A percentile compares a stretch with the other conserved stretches of the same genome.
phyloP scores from a whole-genome alignment of 805 yeast genomes.

The Yarrowia deformans region DNA sequence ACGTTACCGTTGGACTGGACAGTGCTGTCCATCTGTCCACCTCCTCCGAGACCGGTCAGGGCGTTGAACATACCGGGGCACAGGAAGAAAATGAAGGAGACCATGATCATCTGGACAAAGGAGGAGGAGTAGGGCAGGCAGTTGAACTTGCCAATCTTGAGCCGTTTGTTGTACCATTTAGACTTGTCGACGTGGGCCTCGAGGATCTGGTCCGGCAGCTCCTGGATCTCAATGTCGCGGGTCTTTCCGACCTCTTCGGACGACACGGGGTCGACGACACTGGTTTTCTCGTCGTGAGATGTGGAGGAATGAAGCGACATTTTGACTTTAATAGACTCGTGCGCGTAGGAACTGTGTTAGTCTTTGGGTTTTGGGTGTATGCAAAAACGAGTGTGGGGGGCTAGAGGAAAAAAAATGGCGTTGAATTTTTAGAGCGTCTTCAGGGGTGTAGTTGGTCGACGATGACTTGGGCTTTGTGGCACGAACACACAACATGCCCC shows the following conservation, averaged over 20 bases:
- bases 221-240: conserved; percentile 16
- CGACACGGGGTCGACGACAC: conserved; percentile 17
- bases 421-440: too few relatives aligned
- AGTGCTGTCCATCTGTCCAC: conserved; percentile 49
- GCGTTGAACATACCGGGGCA: conserved; percentile 65
- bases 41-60: conserved; percentile 59
- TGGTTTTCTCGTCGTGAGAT: conserved; percentile 24
- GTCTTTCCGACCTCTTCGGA: conserved; percentile 24
- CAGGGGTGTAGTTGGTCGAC: too few relatives aligned
- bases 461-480: too few relatives aligned
- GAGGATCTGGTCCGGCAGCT: conserved; percentile 17
- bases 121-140: conserved; percentile 32
- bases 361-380: not conserved
- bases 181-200: conserved; percentile 28
- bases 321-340: conserved; percentile 32
- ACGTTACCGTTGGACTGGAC: conserved; percentile 59
- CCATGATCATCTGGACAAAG: conserved; percentile 55
- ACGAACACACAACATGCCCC: too few relatives aligned
- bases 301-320: conserved; percentile 32
- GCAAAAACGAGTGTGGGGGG: not conserved
- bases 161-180: conserved; percentile 32
- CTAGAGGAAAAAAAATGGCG: not conserved
- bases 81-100: conserved; percentile 58
- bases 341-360: conserved; percentile 11
- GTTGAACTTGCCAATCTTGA: conserved; percentile 7